Evolutionary conservation across 2,329 filamentous ascomycete species (phyloP).

Genomic region (Aspergillus chevalieri): DNA sequence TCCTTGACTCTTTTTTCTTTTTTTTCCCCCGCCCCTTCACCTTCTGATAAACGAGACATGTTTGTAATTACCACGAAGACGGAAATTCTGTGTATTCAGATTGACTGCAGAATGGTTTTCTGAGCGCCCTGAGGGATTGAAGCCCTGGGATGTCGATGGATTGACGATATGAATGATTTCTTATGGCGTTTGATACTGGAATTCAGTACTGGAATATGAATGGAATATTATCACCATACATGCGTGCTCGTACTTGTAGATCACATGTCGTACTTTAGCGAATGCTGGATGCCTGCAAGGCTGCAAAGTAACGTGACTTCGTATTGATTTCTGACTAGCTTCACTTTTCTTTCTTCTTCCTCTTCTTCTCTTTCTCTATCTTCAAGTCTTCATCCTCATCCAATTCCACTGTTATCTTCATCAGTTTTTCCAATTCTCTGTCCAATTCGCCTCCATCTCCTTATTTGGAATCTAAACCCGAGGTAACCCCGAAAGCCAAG

Average conservation of each 20-base stretch:
- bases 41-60: too few relatives aligned
- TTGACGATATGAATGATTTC: background rate
- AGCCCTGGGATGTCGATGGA: background rate
- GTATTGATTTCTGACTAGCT: background rate
- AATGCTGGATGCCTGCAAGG: background rate
- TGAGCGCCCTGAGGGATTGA: background rate
- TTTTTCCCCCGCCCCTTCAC: too few relatives aligned
- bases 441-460: constrained; percentile 1
- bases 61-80: too few relatives aligned
- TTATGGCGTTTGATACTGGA: background rate
- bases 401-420: background rate
- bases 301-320: background rate
- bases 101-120: background rate
- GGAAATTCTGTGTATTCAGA: background rate
- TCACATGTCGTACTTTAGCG: background rate
- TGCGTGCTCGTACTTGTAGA: background rate
- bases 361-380: background rate
- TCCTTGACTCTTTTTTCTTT: background rate
- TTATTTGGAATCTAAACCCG: constrained; percentile 6
- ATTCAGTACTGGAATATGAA: background rate
- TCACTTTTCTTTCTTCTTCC: background rate
- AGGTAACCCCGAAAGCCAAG: background rate
- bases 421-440: constrained; percentile 1
- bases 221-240: background rate
- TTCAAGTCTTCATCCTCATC: background rate